Base-by-base conservation (phyloP, 108 stramenopile genomes). In the Fragilaria crotonensis region DNA sequence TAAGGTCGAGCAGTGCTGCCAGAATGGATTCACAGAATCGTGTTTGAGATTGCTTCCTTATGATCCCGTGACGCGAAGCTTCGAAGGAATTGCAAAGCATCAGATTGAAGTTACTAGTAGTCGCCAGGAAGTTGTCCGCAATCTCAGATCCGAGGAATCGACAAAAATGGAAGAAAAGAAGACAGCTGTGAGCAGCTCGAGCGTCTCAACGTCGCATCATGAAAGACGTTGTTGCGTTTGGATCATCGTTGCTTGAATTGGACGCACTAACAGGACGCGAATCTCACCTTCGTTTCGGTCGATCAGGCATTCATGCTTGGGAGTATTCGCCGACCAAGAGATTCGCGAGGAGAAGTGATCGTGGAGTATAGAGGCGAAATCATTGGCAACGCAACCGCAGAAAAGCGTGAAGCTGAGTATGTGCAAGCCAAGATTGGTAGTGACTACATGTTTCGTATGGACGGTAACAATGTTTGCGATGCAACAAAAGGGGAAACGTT, bases 371-470 rank as follows among this genome's bases (percentile, higher is more conserved):
- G 87, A 33, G 97, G 97, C 9, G 94, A 94, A 64, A 36, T 96
- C 25, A 91, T 98, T 66, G 74, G 94, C 9, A 79, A 87, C 51
- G 77, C 82, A 4, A 84, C 93, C 5, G 90, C 91, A 2, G 97
- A 96, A 59, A 79, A 75, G 62, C 83, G 96, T 25, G 93, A 96
- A 69, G 63, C 73, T 31, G 69, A 79, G 54, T 98, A 98, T 62
- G 94, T 95, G 64, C 64, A 45, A 25, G 75, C 68, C 29, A 96
- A 96, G 25, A 66, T 95, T 22, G 93, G 73, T 21, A 76, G 79
- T 54, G 94, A 95, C 66, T 98, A 97, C 75, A 90, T 96, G 89
- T 98, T 98, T 81, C 79, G 98, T 5, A 76, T 96, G 11, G 96
- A 95, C 65, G 69, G 63, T 26, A 44, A 73, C 55, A 73, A 60